Base-by-base conservation (phyloP, 2,329 filamentous ascomycete species). In the Dothideomycetidae sp. region DNA sequence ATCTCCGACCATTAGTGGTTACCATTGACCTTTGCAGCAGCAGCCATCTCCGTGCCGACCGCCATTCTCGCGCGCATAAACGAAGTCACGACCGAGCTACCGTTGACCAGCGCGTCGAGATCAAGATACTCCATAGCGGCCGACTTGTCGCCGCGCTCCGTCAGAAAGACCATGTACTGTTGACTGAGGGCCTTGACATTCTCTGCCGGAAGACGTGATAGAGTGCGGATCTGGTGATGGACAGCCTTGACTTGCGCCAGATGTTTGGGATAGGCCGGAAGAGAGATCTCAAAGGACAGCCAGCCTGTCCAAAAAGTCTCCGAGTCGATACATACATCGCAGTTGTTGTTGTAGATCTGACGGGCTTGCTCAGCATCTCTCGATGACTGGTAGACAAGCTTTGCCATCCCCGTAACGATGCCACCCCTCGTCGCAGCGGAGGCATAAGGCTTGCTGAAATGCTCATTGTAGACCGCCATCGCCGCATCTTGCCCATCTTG, bases 301-400 rank as follows among this genome's bases (percentile, higher is more conserved):
- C 85, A 96, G 51, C 74, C 81, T 48, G 76, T 68, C 88, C 90
- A 98, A 66, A 96, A 96, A 30, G 81, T 67, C 21, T 76, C 73
- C 56, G 85, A 93, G 53, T 90, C 82, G 2, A 78, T 68, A 54
- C 92, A 93, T 67, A 76, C 83, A 53, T 85, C 76, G 39, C 81
- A 70, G 49, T 93, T 88, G 58, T 78, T 80, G 44, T 75, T 63
- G 62, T 88, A 96, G 1, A 93, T 73, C 37, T 79, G 73, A 17
- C 90, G 80, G 28, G 86, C 86, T 50, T 88, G 83, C 7, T 83
- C 78, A 1, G 75, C 66, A 34, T 52, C 48, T 0, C 77, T 78
- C 63, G 88, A 86, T 53, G 79, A 73, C 60, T 85, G 90, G 83
- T 84, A 94, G 30, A 93, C 55, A 39, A 96, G 65, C 16, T 72